Base-by-base conservation (phyloP, 208 protist species). In the Strigomonas culicis region DNA sequence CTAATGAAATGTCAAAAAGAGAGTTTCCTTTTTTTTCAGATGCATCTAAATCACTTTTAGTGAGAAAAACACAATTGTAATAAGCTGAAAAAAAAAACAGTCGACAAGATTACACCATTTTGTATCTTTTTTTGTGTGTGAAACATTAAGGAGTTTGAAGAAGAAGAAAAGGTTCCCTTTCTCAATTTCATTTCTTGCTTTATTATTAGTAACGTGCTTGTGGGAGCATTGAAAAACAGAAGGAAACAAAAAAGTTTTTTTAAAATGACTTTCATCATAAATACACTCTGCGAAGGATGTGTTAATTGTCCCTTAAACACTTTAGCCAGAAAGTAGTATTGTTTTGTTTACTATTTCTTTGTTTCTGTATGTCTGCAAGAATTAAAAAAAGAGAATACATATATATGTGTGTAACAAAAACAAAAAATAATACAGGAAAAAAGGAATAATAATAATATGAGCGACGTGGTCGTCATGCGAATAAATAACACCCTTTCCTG, bases 11-110 rank as follows among this genome's bases (percentile, higher is more conserved):
- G 36, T 13, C 8, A 41, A 13, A 13, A 41, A 13, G 36, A 41
- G 36, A 41, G 36, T 44, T 65, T 70, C 52, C 25, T n/a, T 62
- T 8, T 60, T 64, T 25, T 56, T 4, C 27, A 28, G 7, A 24
- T 63, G 55, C 8, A 11, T 63, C 2, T 63, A 15, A 19, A 41
- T 22, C 11, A 51, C 22, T 31, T 34, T 51, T 6, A 36, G 41
- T 36, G 21, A 63, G 6, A 31, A 21, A 59, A 24, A 17, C 36
- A 13, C 36, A 17, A 17, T 13, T 13, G 36, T 41, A 41, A 13
- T 13, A 41, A 41, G 36, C 6, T 41, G 36, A 13, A 41, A 41
- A 41, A 41, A 13, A 13, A 41, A 41, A 41, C 6, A 41, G 36
- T 17, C 8, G 13, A 13, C 6, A 41, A 41, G 36, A 17, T 6